A percentile compares a stretch with the other conserved stretches of the same genome.
phyloP scores from a whole-genome alignment of 78 protist genomes.

The Chrysochromulina parva region DNA sequence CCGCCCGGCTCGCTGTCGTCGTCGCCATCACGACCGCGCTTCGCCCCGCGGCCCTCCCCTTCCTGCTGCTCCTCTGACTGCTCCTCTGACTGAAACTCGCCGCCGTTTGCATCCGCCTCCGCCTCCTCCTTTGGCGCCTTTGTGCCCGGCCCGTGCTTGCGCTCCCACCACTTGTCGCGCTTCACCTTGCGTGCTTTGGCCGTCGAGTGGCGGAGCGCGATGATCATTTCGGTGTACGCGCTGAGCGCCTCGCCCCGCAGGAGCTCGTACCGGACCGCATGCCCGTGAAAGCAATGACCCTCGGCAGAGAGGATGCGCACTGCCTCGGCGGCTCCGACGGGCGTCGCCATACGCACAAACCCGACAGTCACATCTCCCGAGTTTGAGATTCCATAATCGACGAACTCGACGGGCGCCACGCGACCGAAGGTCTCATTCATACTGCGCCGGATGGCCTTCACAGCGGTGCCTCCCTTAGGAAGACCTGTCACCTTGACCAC shows the following conservation, averaged over 20 bases:
- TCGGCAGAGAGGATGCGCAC: background rate
- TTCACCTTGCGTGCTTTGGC: background rate
- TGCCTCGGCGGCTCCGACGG: background rate
- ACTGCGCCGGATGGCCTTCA: background rate
- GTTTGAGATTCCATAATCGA: slow-evolving; percentile 16
- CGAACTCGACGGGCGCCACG: slow-evolving; percentile 6
- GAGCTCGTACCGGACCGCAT: background rate
- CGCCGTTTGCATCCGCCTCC: too few species aligned
- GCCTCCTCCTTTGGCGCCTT: background rate
- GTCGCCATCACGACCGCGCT: too few species aligned
- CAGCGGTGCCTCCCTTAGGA: too few species aligned
- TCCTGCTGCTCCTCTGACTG: too few species aligned
- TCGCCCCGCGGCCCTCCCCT: too few species aligned
- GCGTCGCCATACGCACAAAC: background rate
- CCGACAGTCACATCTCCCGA: background rate
- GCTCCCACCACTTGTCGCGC: slow-evolving; percentile 19
- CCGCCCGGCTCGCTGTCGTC: too few species aligned
- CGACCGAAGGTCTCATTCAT: background rate
- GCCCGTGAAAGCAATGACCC: background rate
- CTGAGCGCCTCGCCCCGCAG: background rate
- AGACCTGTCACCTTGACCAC: too few species aligned
- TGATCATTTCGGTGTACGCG: background rate
- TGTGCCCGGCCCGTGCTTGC: background rate
- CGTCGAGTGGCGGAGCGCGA: background rate
- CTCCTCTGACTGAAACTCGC: too few species aligned